Evolutionary conservation across 2,329 filamentous ascomycete species (phyloP).

Genomic region (Polytolypa hystricis): DNA sequence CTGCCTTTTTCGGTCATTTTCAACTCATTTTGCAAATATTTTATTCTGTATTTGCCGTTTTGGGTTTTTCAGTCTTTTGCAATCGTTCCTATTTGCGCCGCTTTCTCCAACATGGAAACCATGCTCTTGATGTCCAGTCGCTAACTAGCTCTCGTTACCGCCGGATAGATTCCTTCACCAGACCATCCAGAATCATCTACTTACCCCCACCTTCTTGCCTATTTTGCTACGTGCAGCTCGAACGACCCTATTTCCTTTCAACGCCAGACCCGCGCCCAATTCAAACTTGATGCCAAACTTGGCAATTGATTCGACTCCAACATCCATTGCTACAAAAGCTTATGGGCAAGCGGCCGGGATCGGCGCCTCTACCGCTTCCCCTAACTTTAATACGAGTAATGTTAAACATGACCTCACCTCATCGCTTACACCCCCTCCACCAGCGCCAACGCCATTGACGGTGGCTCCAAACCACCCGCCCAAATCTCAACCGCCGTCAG

Average conservation of each 20-base stretch:
- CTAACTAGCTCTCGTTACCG: neutral
- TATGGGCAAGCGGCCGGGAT: constrained; percentile 13
- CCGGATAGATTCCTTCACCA: constrained; percentile 33
- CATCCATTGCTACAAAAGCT: neutral
- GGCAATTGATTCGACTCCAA: no score
- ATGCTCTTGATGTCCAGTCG: constrained; percentile 1
- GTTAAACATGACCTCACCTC: neutral
- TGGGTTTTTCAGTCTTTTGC: no score
- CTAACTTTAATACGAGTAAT: constrained; percentile 8
- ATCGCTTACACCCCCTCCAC: constrained; percentile 11
- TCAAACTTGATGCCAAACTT: no score
- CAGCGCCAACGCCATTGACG: constrained; percentile 7
- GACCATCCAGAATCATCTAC: constrained; percentile 46
- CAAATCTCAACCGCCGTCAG: constrained; percentile 14
- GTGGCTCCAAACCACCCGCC: constrained; percentile 5
- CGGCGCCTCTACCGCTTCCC: constrained; percentile 11
- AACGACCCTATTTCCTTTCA: constrained; percentile 65
- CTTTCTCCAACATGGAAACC: neutral
- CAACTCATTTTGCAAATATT: no score
- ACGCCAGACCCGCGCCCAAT: constrained; percentile 7
- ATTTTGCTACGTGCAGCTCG: constrained; percentile 52
- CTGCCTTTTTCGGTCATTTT: no score
- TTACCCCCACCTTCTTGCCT: constrained; percentile 55
- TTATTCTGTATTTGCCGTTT: no score
- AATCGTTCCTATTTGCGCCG: neutral